Conservation (phyloP, 352 stramenopile genomes). For the Globisporangium nodosum region DNA sequence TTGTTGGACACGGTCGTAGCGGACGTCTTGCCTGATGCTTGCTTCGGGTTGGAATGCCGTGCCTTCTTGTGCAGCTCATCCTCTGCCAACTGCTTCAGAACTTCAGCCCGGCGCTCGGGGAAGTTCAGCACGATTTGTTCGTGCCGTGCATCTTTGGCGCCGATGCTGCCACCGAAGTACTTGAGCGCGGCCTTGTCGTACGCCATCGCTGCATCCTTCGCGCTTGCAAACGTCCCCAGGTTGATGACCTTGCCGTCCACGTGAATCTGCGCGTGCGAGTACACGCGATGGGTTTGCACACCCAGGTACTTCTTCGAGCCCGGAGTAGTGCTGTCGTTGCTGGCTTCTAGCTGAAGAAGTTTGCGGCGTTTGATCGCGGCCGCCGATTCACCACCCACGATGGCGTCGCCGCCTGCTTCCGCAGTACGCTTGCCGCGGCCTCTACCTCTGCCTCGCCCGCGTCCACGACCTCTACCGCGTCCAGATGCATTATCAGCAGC, state of each 20-base stretch:
- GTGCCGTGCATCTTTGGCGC: slow-evolving; percentile 28
- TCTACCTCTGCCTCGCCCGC: slow-evolving; percentile 31
- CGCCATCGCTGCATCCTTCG: slow-evolving; percentile 64
- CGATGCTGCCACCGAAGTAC: slow-evolving; percentile 56
- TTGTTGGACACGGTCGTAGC: slow-evolving; percentile 20
- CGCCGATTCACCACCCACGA: background rate
- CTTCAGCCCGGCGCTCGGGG: slow-evolving; percentile 48
- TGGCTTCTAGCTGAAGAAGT: slow-evolving; percentile 8
- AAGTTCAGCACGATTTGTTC: slow-evolving; percentile 74
- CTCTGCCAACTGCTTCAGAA: slow-evolving; percentile 57
- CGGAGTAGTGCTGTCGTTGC: background rate
- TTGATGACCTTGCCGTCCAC: slow-evolving; percentile 77
- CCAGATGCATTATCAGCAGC: slow-evolving; percentile 13
- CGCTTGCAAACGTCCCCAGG: slow-evolving; percentile 62
- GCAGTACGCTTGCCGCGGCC: slow-evolving; percentile 53
- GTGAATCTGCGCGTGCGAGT: slow-evolving; percentile 72
- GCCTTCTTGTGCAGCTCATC: slow-evolving; percentile 53
- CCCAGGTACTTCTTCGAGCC: slow-evolving; percentile 62
- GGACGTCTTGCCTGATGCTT: background rate
- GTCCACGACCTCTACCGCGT: slow-evolving; percentile 24
- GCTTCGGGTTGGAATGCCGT: slow-evolving; percentile 14
- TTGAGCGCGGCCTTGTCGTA: slow-evolving; percentile 78
- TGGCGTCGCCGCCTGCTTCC: slow-evolving; percentile 12
- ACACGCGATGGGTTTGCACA: slow-evolving; percentile 64
- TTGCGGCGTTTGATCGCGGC: slow-evolving; percentile 29